A percentile compares a stretch with the other conserved stretches of the same genome.
Conservation (phyloP, 306 rosid genomes). For the Glycyrrhiza uralensis region DNA sequence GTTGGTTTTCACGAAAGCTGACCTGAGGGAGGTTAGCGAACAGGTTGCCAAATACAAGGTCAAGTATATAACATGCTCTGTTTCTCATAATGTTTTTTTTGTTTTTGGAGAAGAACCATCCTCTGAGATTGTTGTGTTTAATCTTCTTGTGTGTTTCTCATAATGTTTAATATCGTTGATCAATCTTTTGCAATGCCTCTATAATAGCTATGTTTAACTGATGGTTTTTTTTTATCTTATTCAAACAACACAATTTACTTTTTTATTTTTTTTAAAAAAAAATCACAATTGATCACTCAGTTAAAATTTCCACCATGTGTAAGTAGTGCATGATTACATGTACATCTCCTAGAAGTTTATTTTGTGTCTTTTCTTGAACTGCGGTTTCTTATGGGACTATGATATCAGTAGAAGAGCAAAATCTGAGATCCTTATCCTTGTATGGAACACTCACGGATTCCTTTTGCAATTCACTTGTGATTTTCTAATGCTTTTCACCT, state of each 20-base stretch:
- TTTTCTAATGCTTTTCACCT: not conserved
- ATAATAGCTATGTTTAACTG: not conserved
- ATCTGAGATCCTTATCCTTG: not conserved
- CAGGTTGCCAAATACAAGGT: slow-evolving; percentile 73
- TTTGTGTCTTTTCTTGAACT: not conserved
- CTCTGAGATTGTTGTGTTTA: not conserved
- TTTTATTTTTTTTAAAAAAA: too few species aligned
- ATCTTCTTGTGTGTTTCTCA: not conserved
- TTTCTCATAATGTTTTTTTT: not conserved
- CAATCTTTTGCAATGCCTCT: not conserved
- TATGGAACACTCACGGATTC: not conserved
- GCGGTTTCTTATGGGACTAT: not conserved
- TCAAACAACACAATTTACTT: not conserved
- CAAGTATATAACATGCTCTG: not conserved
- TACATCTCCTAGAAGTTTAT: not conserved
- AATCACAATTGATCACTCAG: too few species aligned
- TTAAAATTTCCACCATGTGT: too few species aligned
- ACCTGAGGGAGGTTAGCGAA: slow-evolving; percentile 56
- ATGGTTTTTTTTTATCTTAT: not conserved
- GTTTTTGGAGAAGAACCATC: too few species aligned
- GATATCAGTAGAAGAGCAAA: not conserved
- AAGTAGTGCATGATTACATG: too few species aligned
- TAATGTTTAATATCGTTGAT: not conserved
- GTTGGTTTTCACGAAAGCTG: slow-evolving; percentile 65
- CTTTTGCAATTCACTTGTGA: not conserved